Evolutionary conservation across 768 basidiomycete genomes (phyloP), one percentile per base, ranked within the genome.

Genomic region (Tricholomella constricta): DNA sequence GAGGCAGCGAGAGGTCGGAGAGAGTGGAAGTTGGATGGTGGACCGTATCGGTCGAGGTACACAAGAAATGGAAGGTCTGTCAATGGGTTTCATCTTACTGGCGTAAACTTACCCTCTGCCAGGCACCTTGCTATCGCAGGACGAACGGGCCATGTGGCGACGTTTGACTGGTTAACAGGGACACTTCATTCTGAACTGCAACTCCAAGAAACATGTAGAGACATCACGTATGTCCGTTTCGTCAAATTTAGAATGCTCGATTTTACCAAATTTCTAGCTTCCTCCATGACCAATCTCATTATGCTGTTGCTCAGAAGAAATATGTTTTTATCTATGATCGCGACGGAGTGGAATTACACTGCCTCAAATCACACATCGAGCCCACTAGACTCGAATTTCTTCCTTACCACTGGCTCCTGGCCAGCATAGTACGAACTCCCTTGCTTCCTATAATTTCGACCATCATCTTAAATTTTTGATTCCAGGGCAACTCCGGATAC

Each of bases 311-410:
- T 0, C 96, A 99, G 71, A 91, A 92, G 70, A 90, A 94, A 77
- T 91, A 96, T 65, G 91, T 89, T 15, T 99, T 91, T 70, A 93
- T 99, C 40, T 98, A 99, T 58, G 97, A 98, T 70, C 82, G 86
- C 27, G 83, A 93, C 59, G 96, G 97, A 19, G 88, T 97, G 12
- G 97, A 98, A 66, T 70, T 99, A 4, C 97, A 98, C 63, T 79
- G 84, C 57, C 75, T 94, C 12, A 88, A 88, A 65, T 75, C 84
- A 0, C 91, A 94, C 61, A 82, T 97, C 55, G 97, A 98, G 62
- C 89, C 93, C 1, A 92, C 91, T 5, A 77, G 88, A 54, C 80
- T 99, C 34, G 92, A 95, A 62, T 98, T 93, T 66, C 78, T 99
- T 6, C 94, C 93, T 0, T 98, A 94, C 61, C 97, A 99, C 66